Evolutionary conservation across 129 eudicot species (phyloP), one percentile per base, ranked within the genome.

Genomic region (Chrysanthemum makinoi): DNA sequence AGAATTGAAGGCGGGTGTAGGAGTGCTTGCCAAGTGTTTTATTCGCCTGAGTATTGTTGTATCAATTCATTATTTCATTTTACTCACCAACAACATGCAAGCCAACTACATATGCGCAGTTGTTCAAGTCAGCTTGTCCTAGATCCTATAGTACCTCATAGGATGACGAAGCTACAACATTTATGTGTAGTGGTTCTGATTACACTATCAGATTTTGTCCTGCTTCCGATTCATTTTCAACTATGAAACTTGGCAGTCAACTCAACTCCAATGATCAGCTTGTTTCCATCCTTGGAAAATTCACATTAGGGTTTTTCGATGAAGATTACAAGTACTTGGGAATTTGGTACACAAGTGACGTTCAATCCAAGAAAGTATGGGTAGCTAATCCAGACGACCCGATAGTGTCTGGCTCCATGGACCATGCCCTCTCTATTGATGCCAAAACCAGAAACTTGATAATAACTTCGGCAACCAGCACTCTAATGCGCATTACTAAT

Each of bases 1-100:
- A 19, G 6, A 11, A 76, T 33, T 44, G 87, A 72, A 16, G 69
- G 73, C 16, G 87, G 75, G 24, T 83, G 86, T 48, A 66, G 6
- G 11, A 74, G 72, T 50, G 78, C 86, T 7, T 79, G 86, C 33
- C 58, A 52, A 49, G 84, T 73, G 26, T 83, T 83, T 75, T n/a
- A 30, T n/a, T 75, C 64, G 3, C 84, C 87, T 0, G 76, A 71
- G 68, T 79, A 83, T 57, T 83, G 84, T 73, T 83, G 87, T 11
- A 33, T 1, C 5, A 58, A 35, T 17, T 19, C 35, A 0, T 51
- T 63, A n/a, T n/a, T n/a, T n/a, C n/a, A n/a, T n/a, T n/a, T n/a
- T n/a, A n/a, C n/a, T 26, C 39, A 33, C 69, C 75, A 28, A 56
- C 65, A 6, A 47, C 51, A 3, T 79, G 87, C 52, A 58, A 65